phyloP scores from a whole-genome alignment of 805 yeast genomes.

The Phaffomyces antillensis region DNA sequence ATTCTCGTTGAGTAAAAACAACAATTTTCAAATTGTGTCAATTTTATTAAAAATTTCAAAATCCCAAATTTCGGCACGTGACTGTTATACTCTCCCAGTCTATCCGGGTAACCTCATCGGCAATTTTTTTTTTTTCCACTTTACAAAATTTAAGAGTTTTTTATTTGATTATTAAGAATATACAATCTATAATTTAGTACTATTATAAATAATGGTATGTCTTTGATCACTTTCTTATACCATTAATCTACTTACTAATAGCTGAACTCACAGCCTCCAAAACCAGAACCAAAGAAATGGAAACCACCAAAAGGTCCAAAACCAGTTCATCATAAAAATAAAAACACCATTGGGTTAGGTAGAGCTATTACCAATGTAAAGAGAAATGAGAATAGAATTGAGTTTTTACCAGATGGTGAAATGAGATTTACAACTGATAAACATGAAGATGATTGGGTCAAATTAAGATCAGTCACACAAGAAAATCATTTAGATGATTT shows the following conservation, averaged over 20 bases:
- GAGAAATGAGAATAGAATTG: constrained; percentile 59
- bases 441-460: constrained; percentile 84
- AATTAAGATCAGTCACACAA: constrained; percentile 88
- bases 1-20: background rate
- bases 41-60: background rate
- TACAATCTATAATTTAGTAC: too few species aligned
- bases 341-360: constrained; percentile 81
- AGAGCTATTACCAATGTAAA: constrained; percentile 73
- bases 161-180: too few species aligned
- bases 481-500: constrained; percentile 93
- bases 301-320: constrained; percentile 90
- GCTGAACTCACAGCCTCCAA: constrained; percentile 25
- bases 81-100: background rate
- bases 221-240: too few species aligned
- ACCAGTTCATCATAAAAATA: constrained; percentile 77
- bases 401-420: constrained; percentile 77
- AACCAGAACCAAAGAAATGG: constrained; percentile 61
- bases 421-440: constrained; percentile 81
- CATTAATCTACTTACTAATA: background rate
- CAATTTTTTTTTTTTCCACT: background rate
- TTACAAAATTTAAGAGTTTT: background rate
- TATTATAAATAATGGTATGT: too few species aligned
- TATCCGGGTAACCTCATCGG: constrained; percentile 14
- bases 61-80: background rate
- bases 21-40: background rate